phyloP scores from a whole-genome alignment of 495 filamentous ascomycete species.

The Aspergillus olivimuriae region DNA sequence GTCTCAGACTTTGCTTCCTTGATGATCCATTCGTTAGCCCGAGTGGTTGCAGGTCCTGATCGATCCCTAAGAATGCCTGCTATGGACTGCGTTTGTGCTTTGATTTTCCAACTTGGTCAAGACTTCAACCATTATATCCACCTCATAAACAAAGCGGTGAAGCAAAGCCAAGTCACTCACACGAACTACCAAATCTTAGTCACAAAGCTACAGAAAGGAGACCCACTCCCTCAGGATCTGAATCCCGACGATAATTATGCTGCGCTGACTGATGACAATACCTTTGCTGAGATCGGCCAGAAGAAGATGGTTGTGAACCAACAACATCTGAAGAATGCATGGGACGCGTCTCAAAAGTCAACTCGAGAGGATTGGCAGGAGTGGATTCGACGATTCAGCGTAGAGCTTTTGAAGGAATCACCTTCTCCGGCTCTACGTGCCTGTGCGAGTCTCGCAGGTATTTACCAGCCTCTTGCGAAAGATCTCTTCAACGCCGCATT shows the following conservation, averaged over 20 bases:
- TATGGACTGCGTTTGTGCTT: slow-evolving; percentile 90
- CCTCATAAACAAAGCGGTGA: slow-evolving; percentile 73
- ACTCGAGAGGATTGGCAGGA: slow-evolving; percentile 98
- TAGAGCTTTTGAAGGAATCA: slow-evolving; percentile 90
- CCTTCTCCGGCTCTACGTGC: slow-evolving; percentile 91
- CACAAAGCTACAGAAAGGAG: slow-evolving; percentile 86
- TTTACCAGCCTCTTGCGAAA: slow-evolving; percentile 84
- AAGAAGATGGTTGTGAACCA: slow-evolving; percentile 97
- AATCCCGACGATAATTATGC: slow-evolving; percentile 82
- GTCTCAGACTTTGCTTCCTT: slow-evolving; percentile 93
- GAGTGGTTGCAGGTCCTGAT: slow-evolving; percentile 68
- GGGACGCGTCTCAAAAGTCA: slow-evolving; percentile 92
- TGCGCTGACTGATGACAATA: slow-evolving; percentile 68
- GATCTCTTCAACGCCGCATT: slow-evolving; percentile 98
- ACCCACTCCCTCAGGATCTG: slow-evolving; percentile 88
- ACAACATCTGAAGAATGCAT: slow-evolving; percentile 93
- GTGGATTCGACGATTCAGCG: slow-evolving; percentile 95
- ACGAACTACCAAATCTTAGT: slow-evolving; percentile 86
- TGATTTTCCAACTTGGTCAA: slow-evolving; percentile 91
- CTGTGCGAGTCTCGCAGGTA: slow-evolving; percentile 82
- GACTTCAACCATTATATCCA: slow-evolving; percentile 92
- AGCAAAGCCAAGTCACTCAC: slow-evolving; percentile 65
- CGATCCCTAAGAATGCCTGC: slow-evolving; percentile 71
- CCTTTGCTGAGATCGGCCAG: slow-evolving; percentile 72
- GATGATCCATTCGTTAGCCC: slow-evolving; percentile 83